phyloP scores from a whole-genome alignment of 1,284 basidiomycete species.

The Ustilago vetiveriae region DNA sequence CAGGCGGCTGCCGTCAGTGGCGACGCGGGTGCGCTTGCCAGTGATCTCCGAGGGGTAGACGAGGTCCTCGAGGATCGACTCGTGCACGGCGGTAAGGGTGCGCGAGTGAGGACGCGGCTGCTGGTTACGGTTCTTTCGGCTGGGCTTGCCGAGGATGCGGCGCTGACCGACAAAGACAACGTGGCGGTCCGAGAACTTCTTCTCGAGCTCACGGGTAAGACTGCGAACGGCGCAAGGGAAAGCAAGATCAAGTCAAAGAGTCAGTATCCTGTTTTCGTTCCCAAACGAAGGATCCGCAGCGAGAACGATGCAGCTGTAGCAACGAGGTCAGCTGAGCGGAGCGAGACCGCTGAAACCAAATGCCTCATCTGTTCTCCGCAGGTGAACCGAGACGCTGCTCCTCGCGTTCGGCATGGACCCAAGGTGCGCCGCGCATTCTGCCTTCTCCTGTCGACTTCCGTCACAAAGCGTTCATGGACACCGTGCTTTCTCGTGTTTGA shows the following conservation, averaged over 20 bases:
- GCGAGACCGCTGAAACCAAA: too few species aligned
- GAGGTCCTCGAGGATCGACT: constrained; percentile 97
- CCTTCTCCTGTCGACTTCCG: too few species aligned
- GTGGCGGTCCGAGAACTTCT: constrained; percentile 99
- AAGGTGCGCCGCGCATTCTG: too few species aligned
- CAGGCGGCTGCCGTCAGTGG: constrained; percentile 65
- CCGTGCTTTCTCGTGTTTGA: too few species aligned
- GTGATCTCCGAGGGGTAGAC: constrained; percentile 99
- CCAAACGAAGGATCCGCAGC: not conserved
- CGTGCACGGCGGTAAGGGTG: constrained; percentile 96
- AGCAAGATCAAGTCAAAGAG: not conserved
- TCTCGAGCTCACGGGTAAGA: constrained; percentile 98
- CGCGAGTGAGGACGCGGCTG: constrained; percentile 97
- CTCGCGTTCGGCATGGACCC: too few species aligned
- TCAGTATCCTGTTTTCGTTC: constrained; percentile 16
- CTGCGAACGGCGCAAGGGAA: constrained; percentile 69
- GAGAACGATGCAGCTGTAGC: constrained; percentile 1
- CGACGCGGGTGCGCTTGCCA: constrained; percentile 88
- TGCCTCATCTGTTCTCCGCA: too few species aligned
- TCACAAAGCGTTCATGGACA: too few species aligned
- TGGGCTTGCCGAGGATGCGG: constrained; percentile 97
- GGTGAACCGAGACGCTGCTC: too few species aligned
- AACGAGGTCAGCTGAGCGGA: too few species aligned
- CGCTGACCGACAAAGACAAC: constrained; percentile 99
- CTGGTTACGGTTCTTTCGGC: constrained; percentile 87